These are phyloP conservation scores for Boletus tomentosulus DNA, from an alignment of 768 basidiomycete species.

Conservation along the genomic window DNA sequence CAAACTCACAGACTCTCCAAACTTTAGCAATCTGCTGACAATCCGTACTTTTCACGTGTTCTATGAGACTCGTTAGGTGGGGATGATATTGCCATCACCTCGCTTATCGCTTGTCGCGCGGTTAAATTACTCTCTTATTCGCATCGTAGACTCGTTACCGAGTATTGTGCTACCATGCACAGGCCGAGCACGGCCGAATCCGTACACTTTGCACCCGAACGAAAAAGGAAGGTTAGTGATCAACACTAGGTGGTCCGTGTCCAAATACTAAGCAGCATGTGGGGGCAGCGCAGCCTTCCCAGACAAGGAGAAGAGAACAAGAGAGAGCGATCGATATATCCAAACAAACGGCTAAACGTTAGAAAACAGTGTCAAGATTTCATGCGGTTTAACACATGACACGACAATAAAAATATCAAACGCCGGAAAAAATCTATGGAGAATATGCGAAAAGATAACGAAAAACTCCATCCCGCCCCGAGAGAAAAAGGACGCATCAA, in stretches of 20 bases:
- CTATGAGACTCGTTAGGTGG: too few species aligned
- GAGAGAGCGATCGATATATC: background rate
- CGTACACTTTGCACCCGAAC: too few species aligned
- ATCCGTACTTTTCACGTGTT: background rate
- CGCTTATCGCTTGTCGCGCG: too few species aligned
- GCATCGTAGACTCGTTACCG: too few species aligned
- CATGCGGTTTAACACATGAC: background rate
- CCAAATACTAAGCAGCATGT: background rate
- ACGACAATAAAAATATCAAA: background rate
- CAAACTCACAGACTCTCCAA: conserved; percentile 3
- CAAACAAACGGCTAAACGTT: background rate
- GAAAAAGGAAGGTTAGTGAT: too few species aligned
- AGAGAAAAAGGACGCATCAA: background rate
- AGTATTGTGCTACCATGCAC: too few species aligned
- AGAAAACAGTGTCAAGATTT: too few species aligned
- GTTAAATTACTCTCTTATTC: too few species aligned
- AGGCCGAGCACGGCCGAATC: too few species aligned
- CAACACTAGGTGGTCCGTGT: too few species aligned
- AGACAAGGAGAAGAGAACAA: background rate
- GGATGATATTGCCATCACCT: too few species aligned
- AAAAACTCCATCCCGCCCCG: background rate
- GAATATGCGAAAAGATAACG: background rate
- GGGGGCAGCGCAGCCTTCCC: background rate
- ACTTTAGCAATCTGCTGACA: background rate
- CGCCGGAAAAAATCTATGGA: background rate